Percentiles rank a stretch among this genome's conserved stretches.
These are phyloP conservation scores for Magnolia kwangsiensis DNA, from an alignment of 164 flowering plant species.

Conservation along the genomic window DNA sequence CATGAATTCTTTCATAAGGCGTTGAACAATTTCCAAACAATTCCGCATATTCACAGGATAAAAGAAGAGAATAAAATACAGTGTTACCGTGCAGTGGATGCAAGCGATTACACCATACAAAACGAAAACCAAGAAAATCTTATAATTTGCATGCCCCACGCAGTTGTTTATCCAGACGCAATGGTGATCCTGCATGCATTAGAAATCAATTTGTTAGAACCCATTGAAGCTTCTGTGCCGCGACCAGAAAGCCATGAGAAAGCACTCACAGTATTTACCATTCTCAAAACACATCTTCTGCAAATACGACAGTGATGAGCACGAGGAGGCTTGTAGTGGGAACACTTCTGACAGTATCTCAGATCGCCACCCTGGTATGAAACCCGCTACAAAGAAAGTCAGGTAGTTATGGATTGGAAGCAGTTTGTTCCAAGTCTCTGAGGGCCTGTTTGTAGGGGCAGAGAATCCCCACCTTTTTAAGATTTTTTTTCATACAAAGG, in stretches of 20 bases:
- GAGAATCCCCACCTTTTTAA: too few species aligned
- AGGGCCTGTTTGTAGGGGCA: too few species aligned
- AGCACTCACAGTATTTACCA: slow-evolving; percentile 50
- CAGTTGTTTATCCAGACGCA: slow-evolving; percentile 96
- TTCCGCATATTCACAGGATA: background rate
- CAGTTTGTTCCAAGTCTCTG: background rate
- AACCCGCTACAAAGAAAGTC: background rate
- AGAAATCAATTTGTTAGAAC: slow-evolving; percentile 22
- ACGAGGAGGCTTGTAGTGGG: slow-evolving; percentile 87
- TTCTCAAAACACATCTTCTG: slow-evolving; percentile 84
- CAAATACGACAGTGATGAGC: slow-evolving; percentile 97
- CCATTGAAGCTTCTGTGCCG: background rate
- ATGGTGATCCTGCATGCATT: slow-evolving; percentile 80
- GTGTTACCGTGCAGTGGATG: slow-evolving; percentile 75
- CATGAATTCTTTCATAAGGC: background rate
- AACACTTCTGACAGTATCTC: slow-evolving; percentile 94
- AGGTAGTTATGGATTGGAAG: background rate
- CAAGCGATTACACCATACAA: slow-evolving; percentile 68
- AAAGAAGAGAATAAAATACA: background rate
- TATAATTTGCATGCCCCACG: slow-evolving; percentile 92
- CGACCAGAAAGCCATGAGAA: background rate
- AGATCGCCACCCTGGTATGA: slow-evolving; percentile 85
- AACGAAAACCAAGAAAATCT: slow-evolving; percentile 80
- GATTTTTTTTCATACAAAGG: too few species aligned
- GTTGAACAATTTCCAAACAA: background rate